Conservation (phyloP, 164 flowering plant genomes). For the Cinnamomum micranthum region DNA sequence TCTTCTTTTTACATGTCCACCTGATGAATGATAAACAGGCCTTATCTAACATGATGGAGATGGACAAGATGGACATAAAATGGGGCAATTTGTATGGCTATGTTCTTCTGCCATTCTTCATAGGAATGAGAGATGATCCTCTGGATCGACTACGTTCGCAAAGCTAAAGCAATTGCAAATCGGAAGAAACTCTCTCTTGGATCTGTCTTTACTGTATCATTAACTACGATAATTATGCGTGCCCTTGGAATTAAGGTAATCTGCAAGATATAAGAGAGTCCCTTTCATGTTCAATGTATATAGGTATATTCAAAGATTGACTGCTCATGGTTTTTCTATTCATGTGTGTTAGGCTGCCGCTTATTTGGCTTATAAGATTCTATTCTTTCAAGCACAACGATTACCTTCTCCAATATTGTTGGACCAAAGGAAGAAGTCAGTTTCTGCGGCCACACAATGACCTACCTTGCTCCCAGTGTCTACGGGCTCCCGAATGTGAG, state of each 20-base stretch:
- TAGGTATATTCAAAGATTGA: not conserved
- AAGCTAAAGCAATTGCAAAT: slow-evolving; percentile 54
- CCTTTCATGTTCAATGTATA: not conserved
- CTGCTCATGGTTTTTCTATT: not conserved
- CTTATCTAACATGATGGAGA: slow-evolving; percentile 65
- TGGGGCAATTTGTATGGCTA: slow-evolving; percentile 71
- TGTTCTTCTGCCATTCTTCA: slow-evolving; percentile 52
- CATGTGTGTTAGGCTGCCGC: slow-evolving; percentile 33
- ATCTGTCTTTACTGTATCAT: slow-evolving; percentile 33
- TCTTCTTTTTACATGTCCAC: too few relatives aligned
- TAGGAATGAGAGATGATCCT: slow-evolving; percentile 41
- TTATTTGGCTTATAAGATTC: slow-evolving; percentile 22
- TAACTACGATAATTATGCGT: slow-evolving; percentile 23
- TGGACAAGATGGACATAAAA: slow-evolving; percentile 21
- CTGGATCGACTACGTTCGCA: slow-evolving; percentile 49
- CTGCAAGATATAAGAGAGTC: too few relatives aligned
- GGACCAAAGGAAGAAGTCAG: slow-evolving; percentile 64
- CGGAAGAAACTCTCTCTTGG: slow-evolving; percentile 62
- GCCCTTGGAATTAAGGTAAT: slow-evolving; percentile 54
- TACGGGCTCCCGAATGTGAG: slow-evolving; percentile 57
- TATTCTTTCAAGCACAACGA: slow-evolving; percentile 34
- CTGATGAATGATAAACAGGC: slow-evolving; percentile 28
- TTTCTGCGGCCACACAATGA: slow-evolving; percentile 50
- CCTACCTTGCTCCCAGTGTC: slow-evolving; percentile 53
- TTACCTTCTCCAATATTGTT: slow-evolving; percentile 53